Evolutionary conservation across 176 grass and related monocot genomes (phyloP).

Genomic region (Juncus inflexus): DNA sequence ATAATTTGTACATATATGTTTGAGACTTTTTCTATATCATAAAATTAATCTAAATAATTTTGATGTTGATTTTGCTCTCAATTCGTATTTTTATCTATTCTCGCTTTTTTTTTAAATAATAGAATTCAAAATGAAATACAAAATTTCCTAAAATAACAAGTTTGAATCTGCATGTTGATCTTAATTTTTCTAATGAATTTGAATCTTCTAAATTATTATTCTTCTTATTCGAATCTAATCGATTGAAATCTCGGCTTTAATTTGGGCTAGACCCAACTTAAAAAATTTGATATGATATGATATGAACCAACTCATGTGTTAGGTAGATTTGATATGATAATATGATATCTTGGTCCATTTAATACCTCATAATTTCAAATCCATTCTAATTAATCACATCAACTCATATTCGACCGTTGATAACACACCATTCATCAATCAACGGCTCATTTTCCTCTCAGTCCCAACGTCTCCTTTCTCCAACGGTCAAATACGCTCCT

Average conservation of each 20-base stretch:
- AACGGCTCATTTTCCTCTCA: slow-evolving; percentile 13
- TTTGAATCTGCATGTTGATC: no score
- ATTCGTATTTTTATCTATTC: no score
- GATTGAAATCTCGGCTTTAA: background rate
- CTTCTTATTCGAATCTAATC: no score
- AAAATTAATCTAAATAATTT: no score
- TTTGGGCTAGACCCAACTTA: background rate
- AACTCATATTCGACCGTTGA: slow-evolving; percentile 3
- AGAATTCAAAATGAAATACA: no score
- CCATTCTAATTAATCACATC: slow-evolving; percentile 5
- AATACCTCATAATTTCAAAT: slow-evolving; percentile 2
- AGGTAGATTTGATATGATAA: background rate
- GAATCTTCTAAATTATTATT: no score
- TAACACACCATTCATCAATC: slow-evolving; percentile 14
- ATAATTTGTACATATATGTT: no score
- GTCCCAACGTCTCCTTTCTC: slow-evolving; percentile 37
- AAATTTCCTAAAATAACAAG: no score
- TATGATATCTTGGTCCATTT: background rate
- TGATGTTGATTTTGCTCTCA: no score
- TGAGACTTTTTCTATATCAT: no score
- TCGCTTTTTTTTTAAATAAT: no score
- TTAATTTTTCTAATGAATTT: no score
- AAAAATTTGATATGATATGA: background rate
- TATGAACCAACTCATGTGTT: background rate
- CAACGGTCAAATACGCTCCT: slow-evolving; percentile 47